Percentiles rank a stretch among this genome's conserved stretches.
phyloP scores from a whole-genome alignment of 106 monocot species.

The Dendrobium officinale region DNA sequence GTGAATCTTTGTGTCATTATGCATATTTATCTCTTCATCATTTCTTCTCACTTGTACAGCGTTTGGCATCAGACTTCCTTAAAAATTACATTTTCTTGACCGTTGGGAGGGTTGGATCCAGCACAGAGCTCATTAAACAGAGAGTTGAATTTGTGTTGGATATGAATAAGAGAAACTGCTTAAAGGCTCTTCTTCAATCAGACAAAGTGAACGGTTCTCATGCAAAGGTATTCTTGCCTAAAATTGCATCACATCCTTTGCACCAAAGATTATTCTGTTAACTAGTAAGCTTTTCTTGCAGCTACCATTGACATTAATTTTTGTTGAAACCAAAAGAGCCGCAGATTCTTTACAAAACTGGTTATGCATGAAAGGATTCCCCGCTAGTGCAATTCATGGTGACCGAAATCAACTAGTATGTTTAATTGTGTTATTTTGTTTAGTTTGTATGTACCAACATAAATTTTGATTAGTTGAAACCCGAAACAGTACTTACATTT shows the following conservation, averaged over 20 bases:
- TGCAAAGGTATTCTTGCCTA: neutral
- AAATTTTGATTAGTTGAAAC: too few species aligned
- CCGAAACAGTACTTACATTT: too few species aligned
- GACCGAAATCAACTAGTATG: constrained; percentile 45
- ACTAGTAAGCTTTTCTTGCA: constrained; percentile 9
- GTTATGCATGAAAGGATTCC: constrained; percentile 41
- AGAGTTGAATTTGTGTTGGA: constrained; percentile 27
- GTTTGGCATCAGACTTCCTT: constrained; percentile 19
- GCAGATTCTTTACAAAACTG: constrained; percentile 44
- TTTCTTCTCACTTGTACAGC: constrained; percentile 1
- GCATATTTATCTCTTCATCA: neutral
- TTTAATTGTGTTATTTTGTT: neutral
- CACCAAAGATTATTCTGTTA: neutral
- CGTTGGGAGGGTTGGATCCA: constrained; percentile 25
- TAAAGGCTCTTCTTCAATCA: constrained; percentile 6
- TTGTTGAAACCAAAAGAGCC: constrained; percentile 57
- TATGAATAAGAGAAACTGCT: constrained; percentile 18
- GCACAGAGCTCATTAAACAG: constrained; percentile 22
- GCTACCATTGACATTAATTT: constrained; percentile 50
- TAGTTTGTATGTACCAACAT: too few species aligned
- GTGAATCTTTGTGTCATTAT: neutral
- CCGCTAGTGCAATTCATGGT: constrained; percentile 51
- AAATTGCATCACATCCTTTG: neutral
- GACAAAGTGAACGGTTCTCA: neutral
- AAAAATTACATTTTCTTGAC: constrained; percentile 7